Evolutionary conservation across 2,329 filamentous ascomycete species (phyloP).

Genomic region (Nemania sp.): DNA sequence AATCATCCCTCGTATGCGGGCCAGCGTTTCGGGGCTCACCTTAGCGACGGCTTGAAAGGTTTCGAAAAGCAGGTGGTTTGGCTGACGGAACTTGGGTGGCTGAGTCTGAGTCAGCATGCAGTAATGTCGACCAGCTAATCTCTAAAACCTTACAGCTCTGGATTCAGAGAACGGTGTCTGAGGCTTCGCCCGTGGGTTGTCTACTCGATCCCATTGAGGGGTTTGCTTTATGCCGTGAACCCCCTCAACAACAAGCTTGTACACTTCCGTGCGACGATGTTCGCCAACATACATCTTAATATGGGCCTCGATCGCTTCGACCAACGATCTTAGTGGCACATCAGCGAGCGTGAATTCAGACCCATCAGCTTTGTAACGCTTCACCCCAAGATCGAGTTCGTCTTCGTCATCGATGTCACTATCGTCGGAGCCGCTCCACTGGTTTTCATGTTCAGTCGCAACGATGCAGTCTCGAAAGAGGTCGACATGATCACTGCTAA

Average conservation of each 20-base stretch:
- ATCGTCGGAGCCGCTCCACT: not conserved
- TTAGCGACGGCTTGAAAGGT: not conserved
- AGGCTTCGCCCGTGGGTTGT: constrained; percentile 4
- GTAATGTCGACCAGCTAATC: not conserved
- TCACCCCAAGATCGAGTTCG: not conserved
- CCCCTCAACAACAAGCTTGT: not conserved
- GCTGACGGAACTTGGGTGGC: not conserved
- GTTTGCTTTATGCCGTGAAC: constrained; percentile 4
- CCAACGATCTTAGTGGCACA: not conserved
- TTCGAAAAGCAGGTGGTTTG: not conserved
- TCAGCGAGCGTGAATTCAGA: constrained; percentile 6
- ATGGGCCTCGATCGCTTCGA: not conserved
- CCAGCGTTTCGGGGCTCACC: not conserved
- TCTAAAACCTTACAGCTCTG: not conserved
- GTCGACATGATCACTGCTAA: not conserved
- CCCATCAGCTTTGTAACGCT: not conserved
- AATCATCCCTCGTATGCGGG: not conserved
- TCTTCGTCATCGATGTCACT: not conserved
- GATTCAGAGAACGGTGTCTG: constrained; percentile 4
- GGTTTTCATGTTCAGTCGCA: not conserved
- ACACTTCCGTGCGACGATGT: constrained; percentile 2
- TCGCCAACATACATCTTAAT: not conserved
- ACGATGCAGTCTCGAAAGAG: not conserved
- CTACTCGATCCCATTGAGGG: not conserved
- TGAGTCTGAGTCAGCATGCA: not conserved